Evolutionary conservation across 768 basidiomycete genomes (phyloP), one percentile per base, ranked within the genome.

Genomic region (Solioccasus polychromus): DNA sequence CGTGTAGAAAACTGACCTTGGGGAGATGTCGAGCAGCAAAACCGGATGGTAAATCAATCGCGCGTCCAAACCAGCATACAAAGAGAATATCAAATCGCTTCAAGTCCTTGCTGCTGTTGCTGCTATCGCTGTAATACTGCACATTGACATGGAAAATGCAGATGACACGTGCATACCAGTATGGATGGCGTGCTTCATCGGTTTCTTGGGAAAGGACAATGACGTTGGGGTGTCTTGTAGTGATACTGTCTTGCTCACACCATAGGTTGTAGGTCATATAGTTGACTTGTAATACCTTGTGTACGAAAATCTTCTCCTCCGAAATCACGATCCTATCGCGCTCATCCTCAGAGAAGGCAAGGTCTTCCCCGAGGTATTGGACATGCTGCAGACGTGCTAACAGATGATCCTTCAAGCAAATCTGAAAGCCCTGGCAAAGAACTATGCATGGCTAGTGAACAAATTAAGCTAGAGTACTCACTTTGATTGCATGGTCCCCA

Each of bases 181-280:
- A 74, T 0, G 66, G 69, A 36, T 75, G 69, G 12, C 28, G 28
- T 7, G 12, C 12, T 7, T 28, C 10, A 20, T 35, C 59, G 64
- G 28, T 28, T 12, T 8, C 58, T 0, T 53, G 50, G 0, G 62
- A 44, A 0, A 62, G 51, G 5, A 70, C 51, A 65, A 74, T 70
- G 32, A 77, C 51, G 39, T 72, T 54, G 8, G 60, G 22, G 2
- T 68, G 60, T 2, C 52, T 60, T 2, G 68, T 64, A 39, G 73
- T 72, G 46, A 76, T 56, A 0, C 59, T 48, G 47, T 77, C 72
- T 44, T 74, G 69, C 3, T 41, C 42, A 42, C 19, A 51, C 17
- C 36, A 45, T 8, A 61, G 30, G 37, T 64, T 51, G 30, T 64
- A 64, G 3, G 64, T 60, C 1, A 59, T 66, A 37, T 60, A 62